A percentile compares a stretch with the other conserved stretches of the same genome.
These are phyloP conservation scores for Wickerhamiella siamensis DNA, from an alignment of 805 yeast species.

Conservation along the genomic window DNA sequence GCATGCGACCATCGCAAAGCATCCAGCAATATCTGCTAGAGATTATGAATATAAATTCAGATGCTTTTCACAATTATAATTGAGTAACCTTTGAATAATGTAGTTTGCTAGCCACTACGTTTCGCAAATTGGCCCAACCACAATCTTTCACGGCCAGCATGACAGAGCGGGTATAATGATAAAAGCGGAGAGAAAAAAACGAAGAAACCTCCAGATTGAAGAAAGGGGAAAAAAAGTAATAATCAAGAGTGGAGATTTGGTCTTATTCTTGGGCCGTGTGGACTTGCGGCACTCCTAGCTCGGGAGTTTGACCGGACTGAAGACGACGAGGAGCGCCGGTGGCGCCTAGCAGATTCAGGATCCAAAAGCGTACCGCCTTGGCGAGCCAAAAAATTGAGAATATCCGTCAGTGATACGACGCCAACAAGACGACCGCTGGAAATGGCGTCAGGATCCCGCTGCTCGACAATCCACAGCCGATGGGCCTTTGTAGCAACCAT, in stretches of 20 bases:
- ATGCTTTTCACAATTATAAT: no score
- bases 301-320: slow-evolving; percentile 17
- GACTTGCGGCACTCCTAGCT: slow-evolving; percentile 1
- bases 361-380: slow-evolving; percentile 59
- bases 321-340: slow-evolving; percentile 39
- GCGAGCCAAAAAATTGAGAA: slow-evolving; percentile 65
- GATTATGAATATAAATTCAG: no score
- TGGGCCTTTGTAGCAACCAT: slow-evolving; percentile 91
- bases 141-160: no score
- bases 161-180: no score
- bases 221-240: no score
- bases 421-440: slow-evolving; percentile 69
- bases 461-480: slow-evolving; percentile 36
- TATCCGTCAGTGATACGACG: slow-evolving; percentile 83
- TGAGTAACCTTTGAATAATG: no score
- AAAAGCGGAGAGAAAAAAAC: no score
- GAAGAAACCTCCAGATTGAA: no score
- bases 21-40: no score
- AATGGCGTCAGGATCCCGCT: slow-evolving; percentile 18
- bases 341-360: slow-evolving; percentile 78
- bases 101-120: no score
- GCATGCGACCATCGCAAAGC: no score
- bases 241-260: not conserved
- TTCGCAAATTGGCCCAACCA: no score
- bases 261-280: not conserved